Conservation (phyloP, 371 early-diverging fungal species). For the Lichtheimia corymbifera region DNA sequence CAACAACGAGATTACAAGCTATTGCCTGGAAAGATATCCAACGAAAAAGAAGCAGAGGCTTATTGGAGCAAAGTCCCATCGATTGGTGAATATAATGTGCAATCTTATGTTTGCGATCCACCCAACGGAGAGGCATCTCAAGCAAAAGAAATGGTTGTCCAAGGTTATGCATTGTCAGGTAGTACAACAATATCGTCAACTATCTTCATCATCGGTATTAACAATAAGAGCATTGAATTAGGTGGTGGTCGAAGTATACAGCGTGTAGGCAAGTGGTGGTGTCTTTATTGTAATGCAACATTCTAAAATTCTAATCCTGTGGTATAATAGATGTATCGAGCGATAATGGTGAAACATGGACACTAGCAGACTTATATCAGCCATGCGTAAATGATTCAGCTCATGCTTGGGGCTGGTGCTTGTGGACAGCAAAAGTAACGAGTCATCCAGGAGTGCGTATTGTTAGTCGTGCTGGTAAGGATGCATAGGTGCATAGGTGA, state of each 20-base stretch:
- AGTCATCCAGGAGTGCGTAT: conserved; percentile 37
- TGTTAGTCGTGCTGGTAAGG: conserved; percentile 72
- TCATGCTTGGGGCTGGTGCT: conserved; percentile 75
- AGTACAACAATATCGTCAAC: not conserved
- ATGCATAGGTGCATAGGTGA: not conserved
- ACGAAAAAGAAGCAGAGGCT: conserved; percentile 42
- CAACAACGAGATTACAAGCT: conserved; percentile 87
- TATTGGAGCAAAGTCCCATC: conserved; percentile 59
- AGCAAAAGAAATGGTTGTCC: conserved; percentile 2
- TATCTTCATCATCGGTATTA: not conserved
- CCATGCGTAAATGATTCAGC: conserved; percentile 25
- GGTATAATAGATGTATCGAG: conserved; percentile 69
- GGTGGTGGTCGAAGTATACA: conserved; percentile 62
- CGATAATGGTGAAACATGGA: conserved; percentile 85
- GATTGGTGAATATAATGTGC: conserved; percentile 79
- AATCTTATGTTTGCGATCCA: conserved; percentile 66
- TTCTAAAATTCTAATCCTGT: too few species aligned
- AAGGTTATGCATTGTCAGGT: conserved; percentile 49
- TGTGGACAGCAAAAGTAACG: conserved; percentile 64
- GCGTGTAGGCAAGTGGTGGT: conserved; percentile 54
- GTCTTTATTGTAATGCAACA: too few species aligned
- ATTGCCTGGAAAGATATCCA: conserved; percentile 57
- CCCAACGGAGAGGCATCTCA: conserved; percentile 26
- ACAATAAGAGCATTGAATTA: not conserved
- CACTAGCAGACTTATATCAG: conserved; percentile 51